phyloP scores from a whole-genome alignment of 1,284 basidiomycete genomes.

The Trametes sp. region DNA sequence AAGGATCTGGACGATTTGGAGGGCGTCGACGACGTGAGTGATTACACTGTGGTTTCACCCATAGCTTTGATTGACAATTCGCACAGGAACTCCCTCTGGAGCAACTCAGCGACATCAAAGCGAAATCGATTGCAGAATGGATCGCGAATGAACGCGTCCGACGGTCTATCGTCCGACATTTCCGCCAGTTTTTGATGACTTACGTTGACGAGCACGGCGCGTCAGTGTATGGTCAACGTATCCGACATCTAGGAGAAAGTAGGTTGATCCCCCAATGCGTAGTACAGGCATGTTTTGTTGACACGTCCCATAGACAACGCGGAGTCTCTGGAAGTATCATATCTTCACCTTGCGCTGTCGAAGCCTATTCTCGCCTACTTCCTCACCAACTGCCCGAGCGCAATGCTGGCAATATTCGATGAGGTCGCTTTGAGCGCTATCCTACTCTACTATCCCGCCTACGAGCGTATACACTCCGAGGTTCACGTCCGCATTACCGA shows the following conservation, averaged over 20 bases:
- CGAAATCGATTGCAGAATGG: constrained; percentile 97
- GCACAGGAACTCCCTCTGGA: constrained; percentile 92
- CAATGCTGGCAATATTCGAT: constrained; percentile 96
- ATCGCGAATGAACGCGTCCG: constrained; percentile 92
- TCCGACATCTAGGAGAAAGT: constrained; percentile 96
- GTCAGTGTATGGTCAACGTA: constrained; percentile 95
- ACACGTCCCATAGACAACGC: constrained; percentile 76
- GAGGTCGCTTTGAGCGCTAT: constrained; percentile 95
- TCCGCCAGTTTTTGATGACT: constrained; percentile 95
- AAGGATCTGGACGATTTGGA: constrained; percentile 86
- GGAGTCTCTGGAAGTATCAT: constrained; percentile 97
- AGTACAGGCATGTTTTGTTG: neutral
- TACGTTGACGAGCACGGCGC: constrained; percentile 92
- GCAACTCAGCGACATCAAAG: constrained; percentile 97
- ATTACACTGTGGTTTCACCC: neutral
- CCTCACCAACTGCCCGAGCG: constrained; percentile 91
- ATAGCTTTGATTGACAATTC: neutral
- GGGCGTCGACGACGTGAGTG: constrained; percentile 80
- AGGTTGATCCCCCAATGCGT: constrained; percentile 44
- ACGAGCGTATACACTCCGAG: constrained; percentile 97
- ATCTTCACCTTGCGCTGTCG: constrained; percentile 88
- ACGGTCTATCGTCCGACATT: constrained; percentile 90
- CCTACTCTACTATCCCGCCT: constrained; percentile 94
- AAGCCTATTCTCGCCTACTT: constrained; percentile 98
- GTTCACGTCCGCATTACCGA: constrained; percentile 98